Evolutionary conservation across 768 basidiomycete genomes (phyloP).

Genomic region (Tricholomella constricta): DNA sequence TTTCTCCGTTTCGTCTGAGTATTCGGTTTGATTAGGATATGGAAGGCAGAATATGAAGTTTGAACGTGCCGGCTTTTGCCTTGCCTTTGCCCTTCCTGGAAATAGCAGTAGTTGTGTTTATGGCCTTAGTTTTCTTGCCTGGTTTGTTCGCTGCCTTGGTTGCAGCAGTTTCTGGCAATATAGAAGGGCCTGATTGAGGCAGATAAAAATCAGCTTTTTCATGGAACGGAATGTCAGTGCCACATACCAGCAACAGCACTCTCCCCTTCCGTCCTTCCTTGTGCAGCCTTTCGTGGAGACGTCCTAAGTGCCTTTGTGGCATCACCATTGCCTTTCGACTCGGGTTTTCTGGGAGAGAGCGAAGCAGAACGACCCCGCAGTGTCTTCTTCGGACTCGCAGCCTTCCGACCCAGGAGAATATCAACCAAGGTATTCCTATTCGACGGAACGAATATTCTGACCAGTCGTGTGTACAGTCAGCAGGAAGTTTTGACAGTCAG

Average conservation of each 20-base stretch:
- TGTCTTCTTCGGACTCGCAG: conserved; percentile 44
- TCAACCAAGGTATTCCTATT: conserved; percentile 21
- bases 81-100: conserved; percentile 13
- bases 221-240: not conserved
- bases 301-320: conserved; percentile 6
- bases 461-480: not conserved
- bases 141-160: not conserved
- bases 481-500: not conserved
- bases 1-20: not conserved
- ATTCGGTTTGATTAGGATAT: not conserved
- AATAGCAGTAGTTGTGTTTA: not conserved
- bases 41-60: not conserved
- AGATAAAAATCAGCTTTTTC: not conserved
- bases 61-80: conserved; percentile 5
- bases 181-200: conserved; percentile 4
- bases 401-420: conserved; percentile 25
- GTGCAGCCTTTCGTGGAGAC: conserved; percentile 15
- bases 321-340: conserved; percentile 3
- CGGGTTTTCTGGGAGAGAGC: conserved; percentile 28
- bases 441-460: conserved; percentile 23
- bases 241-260: conserved; percentile 8
- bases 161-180: not conserved
- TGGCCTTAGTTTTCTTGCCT: not conserved
- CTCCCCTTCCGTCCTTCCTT: not conserved
- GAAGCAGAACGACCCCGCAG: conserved; percentile 28